phyloP scores from a whole-genome alignment of 2,329 filamentous ascomycete species.

The Clathrospora elynae region DNA sequence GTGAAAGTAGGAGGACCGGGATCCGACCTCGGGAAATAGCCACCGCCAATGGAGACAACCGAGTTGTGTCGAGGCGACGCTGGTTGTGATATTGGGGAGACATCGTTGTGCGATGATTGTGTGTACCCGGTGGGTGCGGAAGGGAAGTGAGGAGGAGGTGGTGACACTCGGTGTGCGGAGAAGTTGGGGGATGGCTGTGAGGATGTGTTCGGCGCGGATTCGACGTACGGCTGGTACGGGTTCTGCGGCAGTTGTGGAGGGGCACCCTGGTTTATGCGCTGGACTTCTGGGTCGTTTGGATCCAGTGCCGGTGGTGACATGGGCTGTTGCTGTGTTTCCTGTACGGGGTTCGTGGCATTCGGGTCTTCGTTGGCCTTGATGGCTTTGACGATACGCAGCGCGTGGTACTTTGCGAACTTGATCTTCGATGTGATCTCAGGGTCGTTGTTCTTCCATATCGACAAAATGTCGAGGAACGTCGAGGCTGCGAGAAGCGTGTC shows the following conservation, averaged over 20 bases:
- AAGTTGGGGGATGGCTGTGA: constrained; percentile 51
- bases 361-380: constrained; percentile 90
- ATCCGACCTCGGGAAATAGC: constrained; percentile 60
- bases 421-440: constrained; percentile 81
- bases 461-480: constrained; percentile 86
- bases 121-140: constrained; percentile 40
- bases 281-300: constrained; percentile 68
- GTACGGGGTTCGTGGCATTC: constrained; percentile 83
- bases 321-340: constrained; percentile 53
- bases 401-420: constrained; percentile 97
- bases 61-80: constrained; percentile 54
- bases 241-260: constrained; percentile 30
- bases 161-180: constrained; percentile 54
- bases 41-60: constrained; percentile 54
- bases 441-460: constrained; percentile 78
- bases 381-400: constrained; percentile 85
- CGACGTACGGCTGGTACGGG: constrained; percentile 59
- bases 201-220: constrained; percentile 64
- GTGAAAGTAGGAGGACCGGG: constrained; percentile 56
- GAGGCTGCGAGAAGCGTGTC: constrained; percentile 92
- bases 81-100: constrained; percentile 59
- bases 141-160: constrained; percentile 48
- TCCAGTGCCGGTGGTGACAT: constrained; percentile 57
- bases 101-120: constrained; percentile 51
- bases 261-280: constrained; percentile 53